Base-by-base conservation (phyloP, 768 basidiomycete species). In the Panus rudis region DNA sequence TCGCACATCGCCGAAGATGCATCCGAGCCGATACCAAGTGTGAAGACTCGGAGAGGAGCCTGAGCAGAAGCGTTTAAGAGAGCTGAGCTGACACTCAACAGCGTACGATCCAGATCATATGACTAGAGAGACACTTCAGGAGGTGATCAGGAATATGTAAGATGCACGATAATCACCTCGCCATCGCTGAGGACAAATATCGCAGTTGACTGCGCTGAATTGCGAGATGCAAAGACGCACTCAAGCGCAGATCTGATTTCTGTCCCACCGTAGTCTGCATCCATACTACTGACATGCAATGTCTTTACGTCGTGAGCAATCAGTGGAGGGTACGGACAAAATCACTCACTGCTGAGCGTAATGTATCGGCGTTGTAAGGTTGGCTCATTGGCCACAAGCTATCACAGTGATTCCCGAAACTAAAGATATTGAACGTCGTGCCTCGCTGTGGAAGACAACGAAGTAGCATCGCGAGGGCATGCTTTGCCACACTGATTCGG, bases 181-280 rank as follows among this genome's bases (percentile, higher is more conserved):
- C 80, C 80, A 44, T 80, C 81, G 2, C 81, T 83, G 23, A 83
- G 60, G 12, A 81, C 55, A 47, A 82, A 79, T 6, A 79, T 55
- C 6, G 62, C 68, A 1, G 75, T 73, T 1, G 78, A 66, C 1
- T 67, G 63, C 22, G 53, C 47, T 7, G 16, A 37, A 6, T 49
- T 54, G 5, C 74, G 67, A 4, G 54, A 53, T 1, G 41, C 22
- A n/a, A 78, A 63, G 19, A 70, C 69, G 1, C 38, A 21, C 4
- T 55, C 42, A 20, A 82, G 54, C 0, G 77, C 79, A 0, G 14
- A 8, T 0, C 56, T 34, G 6, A 77, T 70, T 37, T 80, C 68
- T 1, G 81, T 81, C 1, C 78, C 80, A 2, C 73, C 73, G 31
- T 54, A 59, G 52, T 75, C 31, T 0, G 75, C 71, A 0, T 42